These are phyloP conservation scores for Penicillium turbatum DNA, from an alignment of 495 filamentous ascomycete species.

Conservation along the genomic window DNA sequence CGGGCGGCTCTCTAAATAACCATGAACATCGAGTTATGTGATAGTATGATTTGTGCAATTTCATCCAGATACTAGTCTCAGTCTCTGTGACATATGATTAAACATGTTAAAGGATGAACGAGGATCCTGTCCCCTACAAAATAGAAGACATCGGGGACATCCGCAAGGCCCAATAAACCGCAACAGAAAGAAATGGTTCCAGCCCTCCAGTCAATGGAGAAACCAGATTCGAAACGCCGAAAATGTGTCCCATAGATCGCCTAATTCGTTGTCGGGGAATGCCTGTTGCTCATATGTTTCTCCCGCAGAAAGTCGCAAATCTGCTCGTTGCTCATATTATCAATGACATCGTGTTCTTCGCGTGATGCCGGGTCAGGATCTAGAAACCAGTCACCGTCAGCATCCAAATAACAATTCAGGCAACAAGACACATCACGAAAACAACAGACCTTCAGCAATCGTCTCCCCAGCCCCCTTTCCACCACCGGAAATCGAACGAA, in stretches of 20 bases:
- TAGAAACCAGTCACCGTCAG: neutral
- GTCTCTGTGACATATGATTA: neutral
- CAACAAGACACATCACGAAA: neutral
- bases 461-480: neutral
- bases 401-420: neutral
- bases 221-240: neutral
- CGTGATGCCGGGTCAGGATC: neutral
- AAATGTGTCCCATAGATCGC: neutral
- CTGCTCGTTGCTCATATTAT: slow-evolving; percentile 2
- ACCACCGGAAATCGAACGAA: neutral
- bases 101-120: neutral
- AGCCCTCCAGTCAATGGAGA: slow-evolving; percentile 6
- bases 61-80: neutral
- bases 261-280: neutral
- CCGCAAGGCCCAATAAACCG: neutral
- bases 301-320: slow-evolving; percentile 9
- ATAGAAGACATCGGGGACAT: neutral
- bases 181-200: neutral
- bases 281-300: slow-evolving; percentile 4
- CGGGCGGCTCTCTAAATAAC: slow-evolving; percentile 22
- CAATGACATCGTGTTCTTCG: slow-evolving; percentile 4
- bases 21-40: neutral
- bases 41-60: neutral
- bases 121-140: slow-evolving; percentile 1
- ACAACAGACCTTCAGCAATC: neutral